Conservation (phyloP, 176 grass and related monocot genomes). For the Oropetium thomaeum region DNA sequence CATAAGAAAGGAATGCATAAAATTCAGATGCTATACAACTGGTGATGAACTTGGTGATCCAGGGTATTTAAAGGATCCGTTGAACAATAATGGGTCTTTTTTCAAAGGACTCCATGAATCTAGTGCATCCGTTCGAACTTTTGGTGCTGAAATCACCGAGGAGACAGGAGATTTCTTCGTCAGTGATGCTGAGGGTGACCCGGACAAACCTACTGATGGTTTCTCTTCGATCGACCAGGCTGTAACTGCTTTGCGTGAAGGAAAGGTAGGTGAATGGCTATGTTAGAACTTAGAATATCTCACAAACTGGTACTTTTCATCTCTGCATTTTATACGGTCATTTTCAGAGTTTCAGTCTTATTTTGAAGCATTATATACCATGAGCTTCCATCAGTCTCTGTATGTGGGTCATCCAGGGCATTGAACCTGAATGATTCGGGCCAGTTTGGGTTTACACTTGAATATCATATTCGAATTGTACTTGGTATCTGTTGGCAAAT, state of each 20-base stretch:
- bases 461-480: not conserved
- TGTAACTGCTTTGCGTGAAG: constrained; percentile 49
- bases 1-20: constrained; percentile 52
- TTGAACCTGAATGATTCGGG: not conserved
- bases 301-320: not conserved
- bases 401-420: not conserved
- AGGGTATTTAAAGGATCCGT: constrained; percentile 35
- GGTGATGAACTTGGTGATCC: constrained; percentile 25
- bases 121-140: constrained; percentile 48
- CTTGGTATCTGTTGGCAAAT: not conserved
- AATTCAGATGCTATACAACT: constrained; percentile 55
- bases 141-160: constrained; percentile 85
- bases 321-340: not conserved
- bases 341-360: not conserved
- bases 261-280: constrained; percentile 48
- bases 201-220: constrained; percentile 68
- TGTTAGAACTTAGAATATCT: not conserved
- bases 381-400: not conserved
- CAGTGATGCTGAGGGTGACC: constrained; percentile 79
- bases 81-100: constrained; percentile 63
- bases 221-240: constrained; percentile 85
- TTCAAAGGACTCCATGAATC: constrained; percentile 37
- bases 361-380: not conserved
- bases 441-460: not conserved
- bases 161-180: constrained; percentile 82